Conservation (phyloP, 441 rosid genomes). For the Adansonia rubrostipa region DNA sequence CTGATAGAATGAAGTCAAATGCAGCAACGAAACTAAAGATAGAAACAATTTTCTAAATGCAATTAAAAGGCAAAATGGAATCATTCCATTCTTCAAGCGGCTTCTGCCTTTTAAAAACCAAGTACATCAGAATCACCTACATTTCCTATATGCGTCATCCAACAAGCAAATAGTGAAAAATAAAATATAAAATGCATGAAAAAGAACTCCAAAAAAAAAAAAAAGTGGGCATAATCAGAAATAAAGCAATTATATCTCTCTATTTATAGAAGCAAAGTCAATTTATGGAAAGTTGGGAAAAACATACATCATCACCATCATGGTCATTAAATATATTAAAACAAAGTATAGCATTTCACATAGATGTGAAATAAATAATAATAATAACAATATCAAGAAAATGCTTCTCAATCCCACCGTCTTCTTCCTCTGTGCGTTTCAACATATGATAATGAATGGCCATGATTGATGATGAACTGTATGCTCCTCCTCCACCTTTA, state of each 20-base stretch:
- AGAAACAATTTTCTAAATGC: constrained; percentile 8
- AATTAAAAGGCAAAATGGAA: constrained; percentile 13
- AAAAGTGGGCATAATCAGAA: constrained; percentile 22
- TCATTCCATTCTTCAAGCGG: constrained; percentile 9
- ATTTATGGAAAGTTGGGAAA: constrained; percentile 33
- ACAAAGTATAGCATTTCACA: constrained; percentile 22
- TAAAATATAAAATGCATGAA: constrained; percentile 12
- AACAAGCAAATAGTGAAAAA: neutral
- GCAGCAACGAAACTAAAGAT: constrained; percentile 13
- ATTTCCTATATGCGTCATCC: neutral
- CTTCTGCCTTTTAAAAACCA: neutral
- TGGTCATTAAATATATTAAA: constrained; percentile 20
- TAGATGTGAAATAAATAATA: constrained; percentile 16
- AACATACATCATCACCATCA: constrained; percentile 37
- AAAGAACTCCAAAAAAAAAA: neutral
- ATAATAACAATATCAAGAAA: constrained; percentile 22
- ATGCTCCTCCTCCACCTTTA: constrained; percentile 26
- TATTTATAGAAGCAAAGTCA: constrained; percentile 34
- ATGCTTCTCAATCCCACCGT: constrained; percentile 28
- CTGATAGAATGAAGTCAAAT: constrained; percentile 6
- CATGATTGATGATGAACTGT: constrained; percentile 34
- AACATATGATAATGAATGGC: constrained; percentile 18
- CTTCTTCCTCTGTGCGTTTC: constrained; percentile 29
- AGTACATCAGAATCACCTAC: neutral
- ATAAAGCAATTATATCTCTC: constrained; percentile 31